phyloP scores from a whole-genome alignment of 148 eudicot genomes.

The Fagopyrum homotropicum region DNA sequence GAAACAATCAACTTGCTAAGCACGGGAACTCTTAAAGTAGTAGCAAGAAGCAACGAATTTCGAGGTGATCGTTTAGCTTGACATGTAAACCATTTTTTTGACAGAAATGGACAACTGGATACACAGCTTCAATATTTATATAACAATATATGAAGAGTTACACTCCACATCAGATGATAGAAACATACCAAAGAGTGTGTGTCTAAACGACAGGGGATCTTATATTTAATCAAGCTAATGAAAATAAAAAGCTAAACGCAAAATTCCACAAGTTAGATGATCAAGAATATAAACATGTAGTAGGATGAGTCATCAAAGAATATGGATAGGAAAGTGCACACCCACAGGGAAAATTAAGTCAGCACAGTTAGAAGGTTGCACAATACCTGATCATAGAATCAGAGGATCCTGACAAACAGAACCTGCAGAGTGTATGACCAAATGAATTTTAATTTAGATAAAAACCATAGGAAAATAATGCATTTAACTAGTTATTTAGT shows the following conservation, averaged over 20 bases:
- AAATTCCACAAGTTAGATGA: background rate
- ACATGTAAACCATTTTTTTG: background rate
- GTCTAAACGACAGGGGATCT: background rate
- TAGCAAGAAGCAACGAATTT: background rate
- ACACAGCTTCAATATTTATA: background rate
- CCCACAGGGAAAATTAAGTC: background rate
- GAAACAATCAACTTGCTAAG: background rate
- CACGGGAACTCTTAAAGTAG: background rate
- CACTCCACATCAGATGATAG: background rate
- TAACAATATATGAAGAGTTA: background rate
- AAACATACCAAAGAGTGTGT: background rate
- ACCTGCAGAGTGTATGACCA: constrained; percentile 45
- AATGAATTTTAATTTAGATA: background rate
- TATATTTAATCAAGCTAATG: background rate
- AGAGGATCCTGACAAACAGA: constrained; percentile 94
- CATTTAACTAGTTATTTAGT: background rate
- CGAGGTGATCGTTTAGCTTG: background rate
- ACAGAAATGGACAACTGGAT: background rate
- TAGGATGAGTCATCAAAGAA: background rate
- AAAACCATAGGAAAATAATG: background rate
- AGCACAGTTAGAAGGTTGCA: background rate
- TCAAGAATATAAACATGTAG: background rate
- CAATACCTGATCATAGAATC: constrained; percentile 95
- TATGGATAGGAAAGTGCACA: background rate
- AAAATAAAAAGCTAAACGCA: background rate